phyloP scores from a whole-genome alignment of 1,139 yeast genomes.

The Oligophagozyma castellii region DNA sequence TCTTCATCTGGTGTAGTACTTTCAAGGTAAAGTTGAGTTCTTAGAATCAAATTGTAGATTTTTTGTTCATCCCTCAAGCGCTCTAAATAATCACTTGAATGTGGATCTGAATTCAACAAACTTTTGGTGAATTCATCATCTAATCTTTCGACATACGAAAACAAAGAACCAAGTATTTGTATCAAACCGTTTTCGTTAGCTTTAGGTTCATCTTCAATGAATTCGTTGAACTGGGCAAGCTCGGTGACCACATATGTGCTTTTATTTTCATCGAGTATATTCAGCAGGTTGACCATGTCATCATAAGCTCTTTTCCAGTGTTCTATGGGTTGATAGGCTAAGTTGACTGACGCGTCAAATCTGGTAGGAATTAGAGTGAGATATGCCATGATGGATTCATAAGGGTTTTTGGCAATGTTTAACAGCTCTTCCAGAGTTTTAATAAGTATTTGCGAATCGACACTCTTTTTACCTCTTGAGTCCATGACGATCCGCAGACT shows the following conservation, averaged over 20 bases:
- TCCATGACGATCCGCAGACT: conserved; percentile 68
- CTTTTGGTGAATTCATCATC: conserved; percentile 91
- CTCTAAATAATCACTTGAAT: conserved; percentile 84
- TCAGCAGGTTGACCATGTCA: conserved; percentile 51
- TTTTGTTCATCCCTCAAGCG: conserved; percentile 78
- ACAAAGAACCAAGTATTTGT: conserved; percentile 70
- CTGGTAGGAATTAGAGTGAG: conserved; percentile 78
- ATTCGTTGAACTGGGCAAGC: conserved; percentile 64
- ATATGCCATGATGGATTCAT: conserved; percentile 67
- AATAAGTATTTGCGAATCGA: conserved; percentile 73
- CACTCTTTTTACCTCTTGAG: conserved; percentile 90
- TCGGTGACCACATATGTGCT: conserved; percentile 59
- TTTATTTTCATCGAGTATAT: conserved; percentile 50
- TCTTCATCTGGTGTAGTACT: conserved; percentile 37
- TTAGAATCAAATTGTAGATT: conserved; percentile 62
- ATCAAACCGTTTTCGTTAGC: conserved; percentile 53
- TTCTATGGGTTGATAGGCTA: conserved; percentile 60
- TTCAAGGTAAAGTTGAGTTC: conserved; percentile 81
- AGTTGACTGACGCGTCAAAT: conserved; percentile 63
- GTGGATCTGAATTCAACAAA: conserved; percentile 83
- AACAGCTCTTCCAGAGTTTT: conserved; percentile 53
- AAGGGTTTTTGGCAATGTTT: conserved; percentile 39
- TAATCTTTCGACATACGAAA: conserved; percentile 80
- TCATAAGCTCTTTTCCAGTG: conserved; percentile 66
- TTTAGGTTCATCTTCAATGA: conserved; percentile 63